These are phyloP conservation scores for Mycena venus DNA, from an alignment of 768 basidiomycete genomes.

Conservation along the genomic window DNA sequence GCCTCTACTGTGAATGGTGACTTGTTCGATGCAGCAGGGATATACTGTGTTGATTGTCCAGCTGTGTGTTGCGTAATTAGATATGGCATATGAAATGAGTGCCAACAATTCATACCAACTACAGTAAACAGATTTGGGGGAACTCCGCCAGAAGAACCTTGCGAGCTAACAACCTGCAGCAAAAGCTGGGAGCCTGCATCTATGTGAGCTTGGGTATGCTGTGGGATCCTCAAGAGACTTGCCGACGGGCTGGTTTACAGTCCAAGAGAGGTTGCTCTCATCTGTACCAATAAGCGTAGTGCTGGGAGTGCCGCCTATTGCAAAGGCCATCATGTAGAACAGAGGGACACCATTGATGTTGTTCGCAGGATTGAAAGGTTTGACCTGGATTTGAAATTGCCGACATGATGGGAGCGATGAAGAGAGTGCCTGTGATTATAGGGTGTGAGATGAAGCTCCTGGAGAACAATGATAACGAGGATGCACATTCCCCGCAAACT, in stretches of 20 bases:
- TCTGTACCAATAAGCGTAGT: conserved; percentile 45
- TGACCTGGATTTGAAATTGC: conserved; percentile 33
- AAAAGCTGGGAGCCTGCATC: conserved; percentile 51
- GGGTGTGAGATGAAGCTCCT: background rate
- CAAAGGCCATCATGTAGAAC: conserved; percentile 52
- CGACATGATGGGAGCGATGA: conserved; percentile 38
- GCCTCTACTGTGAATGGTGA: conserved; percentile 49
- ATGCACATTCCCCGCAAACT: conserved; percentile 12
- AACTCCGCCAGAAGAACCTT: conserved; percentile 51
- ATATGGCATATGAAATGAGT: background rate
- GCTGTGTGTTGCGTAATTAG: conserved; percentile 31
- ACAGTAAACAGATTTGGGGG: conserved; percentile 45
- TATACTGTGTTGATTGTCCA: conserved; percentile 48
- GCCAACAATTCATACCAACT: conserved; percentile 40
- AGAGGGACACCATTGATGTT: conserved; percentile 42
- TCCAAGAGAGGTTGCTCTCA: conserved; percentile 50
- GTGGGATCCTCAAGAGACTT: conserved; percentile 4
- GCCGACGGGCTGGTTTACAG: conserved; percentile 49
- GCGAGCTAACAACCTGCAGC: conserved; percentile 52
- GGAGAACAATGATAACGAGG: background rate
- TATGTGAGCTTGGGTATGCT: background rate
- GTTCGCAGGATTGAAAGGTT: conserved; percentile 36
- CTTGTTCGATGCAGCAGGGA: conserved; percentile 34
- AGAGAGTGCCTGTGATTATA: conserved; percentile 25
- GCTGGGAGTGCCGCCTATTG: conserved; percentile 42